Base-by-base conservation (phyloP, 2,329 filamentous ascomycete species). In the Cytospora chrysosperma region DNA sequence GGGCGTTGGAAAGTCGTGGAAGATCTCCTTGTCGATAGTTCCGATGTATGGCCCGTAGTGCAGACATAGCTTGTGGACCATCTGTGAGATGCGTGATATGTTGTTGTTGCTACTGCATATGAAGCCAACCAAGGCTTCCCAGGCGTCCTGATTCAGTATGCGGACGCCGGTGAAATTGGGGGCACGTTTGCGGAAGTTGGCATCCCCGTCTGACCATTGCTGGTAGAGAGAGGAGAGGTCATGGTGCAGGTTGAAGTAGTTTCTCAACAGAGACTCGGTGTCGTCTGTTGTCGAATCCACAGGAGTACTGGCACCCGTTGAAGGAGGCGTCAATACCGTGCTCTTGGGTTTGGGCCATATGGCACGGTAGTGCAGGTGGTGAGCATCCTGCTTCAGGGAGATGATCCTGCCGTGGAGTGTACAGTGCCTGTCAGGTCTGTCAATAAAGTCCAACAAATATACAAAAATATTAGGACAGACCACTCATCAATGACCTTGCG, bases 81-180 rank as follows among this genome's bases (percentile, higher is more conserved):
- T 99, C 76, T 96, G 91, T 6, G 91, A 94, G 74, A 99, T 99
- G 47, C 95, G 87, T 2, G 88, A 85, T 65, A 99, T 99, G 74
- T 99, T 97, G 78, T 99, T 99, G 77, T 99, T 99, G 77, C 93
- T 97, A 76, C 93, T 97, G 82, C 95, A 99, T 68, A 99, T 99
- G 76, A 99, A 99, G 62, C 90, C 89, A 27, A 99, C 81, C 26
- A 99, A 81, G 0, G 95, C 88, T 76, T 99, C 95, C 95, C 96
- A 99, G 1, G 94, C 88, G 79, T 97, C 93, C 78, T 99, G 95
- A 70, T 89, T 91, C 52, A 99, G 79, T 68, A 99, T 97, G 26
- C 95, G 88, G 62, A 99, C 90, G 15, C 96, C 95, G 0, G 89
- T 89, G 74, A 99, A 99, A 62, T 89, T 88, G 0, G 91, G 89